Conservation (phyloP, 805 yeast genomes). For the Cyberlindnera americana region DNA sequence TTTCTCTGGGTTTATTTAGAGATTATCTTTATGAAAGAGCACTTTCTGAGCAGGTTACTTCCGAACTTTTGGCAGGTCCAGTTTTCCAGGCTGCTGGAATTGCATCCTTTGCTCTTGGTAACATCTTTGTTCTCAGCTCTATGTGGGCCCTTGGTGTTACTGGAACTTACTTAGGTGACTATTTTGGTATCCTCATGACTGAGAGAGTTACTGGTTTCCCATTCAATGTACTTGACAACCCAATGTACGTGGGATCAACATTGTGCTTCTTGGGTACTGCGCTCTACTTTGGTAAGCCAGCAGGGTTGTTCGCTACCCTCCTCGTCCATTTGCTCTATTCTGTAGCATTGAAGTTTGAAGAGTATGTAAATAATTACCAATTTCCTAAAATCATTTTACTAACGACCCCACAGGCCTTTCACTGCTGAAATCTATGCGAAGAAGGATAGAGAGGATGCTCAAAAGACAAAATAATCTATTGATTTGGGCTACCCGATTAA, state of each 20-base stretch:
- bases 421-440: slow-evolving; percentile 87
- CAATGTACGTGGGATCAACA: slow-evolving; percentile 95
- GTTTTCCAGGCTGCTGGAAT: slow-evolving; percentile 50
- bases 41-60: slow-evolving; percentile 64
- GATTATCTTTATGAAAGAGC: slow-evolving; percentile 76
- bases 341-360: slow-evolving; percentile 85
- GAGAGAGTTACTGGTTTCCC: slow-evolving; percentile 91
- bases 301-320: slow-evolving; percentile 71
- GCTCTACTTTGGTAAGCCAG: slow-evolving; percentile 82
- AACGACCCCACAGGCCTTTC: slow-evolving; percentile 66
- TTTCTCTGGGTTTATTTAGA: slow-evolving; percentile 77
- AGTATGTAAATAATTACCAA: slow-evolving; percentile 32
- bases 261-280: slow-evolving; percentile 89
- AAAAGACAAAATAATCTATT: slow-evolving; percentile 19
- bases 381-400: not conserved
- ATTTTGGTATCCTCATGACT: slow-evolving; percentile 92
- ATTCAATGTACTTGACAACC: slow-evolving; percentile 84
- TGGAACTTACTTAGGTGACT: slow-evolving; percentile 96
- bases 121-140: slow-evolving; percentile 73
- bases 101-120: slow-evolving; percentile 61
- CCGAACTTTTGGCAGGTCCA: slow-evolving; percentile 46
- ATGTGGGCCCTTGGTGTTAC: slow-evolving; percentile 94
- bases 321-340: slow-evolving; percentile 79
- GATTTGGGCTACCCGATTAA: too few species aligned
- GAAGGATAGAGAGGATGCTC: slow-evolving; percentile 43